Evolutionary conservation across 2,329 filamentous ascomycete genomes (phyloP), one percentile per base, ranked within the genome.

Genomic region (Diaporthe humulicola): DNA sequence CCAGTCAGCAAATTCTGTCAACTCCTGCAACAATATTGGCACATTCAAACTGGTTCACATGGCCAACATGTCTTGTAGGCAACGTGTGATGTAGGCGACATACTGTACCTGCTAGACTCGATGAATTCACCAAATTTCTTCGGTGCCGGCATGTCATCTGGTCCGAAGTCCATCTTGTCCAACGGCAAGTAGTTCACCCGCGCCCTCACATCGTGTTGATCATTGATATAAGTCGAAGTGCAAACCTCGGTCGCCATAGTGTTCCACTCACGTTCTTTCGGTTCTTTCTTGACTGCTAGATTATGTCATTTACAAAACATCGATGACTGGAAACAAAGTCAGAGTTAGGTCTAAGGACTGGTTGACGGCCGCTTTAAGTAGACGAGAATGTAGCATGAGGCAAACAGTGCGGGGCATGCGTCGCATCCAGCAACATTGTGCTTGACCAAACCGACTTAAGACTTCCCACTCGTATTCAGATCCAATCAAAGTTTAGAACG

Each of bases 71-170:
- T 45, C 25, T 64, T 25, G 4, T 15, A 7, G 10, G 22, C 25
- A 30, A 22, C 36, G 40, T n/a, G 19, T 28, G 5, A 42, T 6
- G 9, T 33, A 25, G 38, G 33, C 4, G 19, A 64, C 60, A n/a
- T 64, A 64, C 60, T 64, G 25, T 64, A 48, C 60, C 60, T 64
- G 40, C 60, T 64, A 10, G 60, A 64, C 60, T 64, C 60, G 17
- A 64, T 64, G 60, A 48, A 64, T 7, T 64, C 60, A 14, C 60
- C 60, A 33, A 64, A 64, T 17, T 64, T 64, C 60, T 64, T 64
- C 5, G 60, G 60, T 9, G 60, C 60, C 14, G 60, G 60, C 60
- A 64, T 45, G n/a, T 64, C 19, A n/a, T 64, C 25, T 4, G 60
- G 40, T 10, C 60, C 60, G 14, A 48, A 64, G 2, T 64, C 60